Evolutionary conservation across 2,329 filamentous ascomycete genomes (phyloP), one percentile per base, ranked within the genome.

Genomic region (Fusarium keratoplasticum): DNA sequence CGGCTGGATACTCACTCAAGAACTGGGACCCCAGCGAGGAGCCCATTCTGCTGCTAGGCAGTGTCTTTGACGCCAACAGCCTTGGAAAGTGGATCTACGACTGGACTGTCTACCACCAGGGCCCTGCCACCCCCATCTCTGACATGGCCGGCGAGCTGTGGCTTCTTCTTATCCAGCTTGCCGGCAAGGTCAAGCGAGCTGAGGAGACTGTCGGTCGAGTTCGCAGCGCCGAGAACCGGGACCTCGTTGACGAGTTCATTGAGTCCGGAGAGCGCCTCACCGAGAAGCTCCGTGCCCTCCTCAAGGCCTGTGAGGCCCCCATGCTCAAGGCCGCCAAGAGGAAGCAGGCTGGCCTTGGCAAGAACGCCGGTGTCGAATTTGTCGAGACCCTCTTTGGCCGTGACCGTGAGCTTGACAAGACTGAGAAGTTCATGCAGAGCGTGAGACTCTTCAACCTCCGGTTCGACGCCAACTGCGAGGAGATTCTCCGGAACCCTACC

Each of bases 81-180:
- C 89, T 99, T 33, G 96, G 96, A 80, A 98, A 98, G 85, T 99
- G 96, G 96, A 97, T 99, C 80, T 99, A 98, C 84, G 96, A 98
- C 88, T 99, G 96, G 96, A 98, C 96, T 20, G 94, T 98, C 73
- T 98, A 94, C 86, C 92, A 93, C 82, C 92, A 97, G 76, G 94
- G 94, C 40, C 90, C 95, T 16, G 90, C 90, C 44, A 95, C 93
- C 13, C 94, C 95, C 60, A 94, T 98, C 80, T 91, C 95, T 62
- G 95, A 98, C 75, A 92, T 97, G 83, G 95, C 96, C 3, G 96
- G 96, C 76, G 95, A 98, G 80, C 88, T 99, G 64, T 99, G 96
- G 96, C 89, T 98, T 27, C 89, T 98, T 58, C 89, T 98, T 68
- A 98, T 98, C 82, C 94, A 98, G 84, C 88, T 98, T 54, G 93